Evolutionary conservation across 1,284 basidiomycete genomes (phyloP).

Genomic region (Entoloma clypeatum): DNA sequence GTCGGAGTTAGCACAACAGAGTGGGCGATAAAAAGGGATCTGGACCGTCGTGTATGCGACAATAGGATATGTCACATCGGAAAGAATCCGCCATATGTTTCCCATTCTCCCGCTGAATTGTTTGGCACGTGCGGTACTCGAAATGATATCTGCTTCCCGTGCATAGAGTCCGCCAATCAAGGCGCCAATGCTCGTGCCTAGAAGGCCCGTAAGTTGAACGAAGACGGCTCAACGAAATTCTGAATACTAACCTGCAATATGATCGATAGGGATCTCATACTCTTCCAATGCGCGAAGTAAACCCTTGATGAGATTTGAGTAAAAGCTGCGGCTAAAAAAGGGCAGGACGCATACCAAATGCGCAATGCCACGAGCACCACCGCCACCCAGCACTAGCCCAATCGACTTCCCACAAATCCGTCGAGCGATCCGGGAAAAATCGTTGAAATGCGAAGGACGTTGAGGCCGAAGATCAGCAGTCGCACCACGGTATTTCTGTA

Average conservation of each 20-base stretch:
- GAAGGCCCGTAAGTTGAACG: neutral
- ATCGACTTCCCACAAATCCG: slow-evolving; percentile 92
- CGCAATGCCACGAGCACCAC: slow-evolving; percentile 92
- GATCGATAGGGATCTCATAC: slow-evolving; percentile 89
- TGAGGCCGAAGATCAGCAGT: slow-evolving; percentile 69
- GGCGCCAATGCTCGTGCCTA: slow-evolving; percentile 86
- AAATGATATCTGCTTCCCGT: slow-evolving; percentile 87
- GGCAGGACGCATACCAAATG: slow-evolving; percentile 64
- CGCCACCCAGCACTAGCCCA: slow-evolving; percentile 93
- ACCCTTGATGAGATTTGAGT: slow-evolving; percentile 48
- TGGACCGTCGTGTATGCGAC: slow-evolving; percentile 95
- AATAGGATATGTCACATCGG: slow-evolving; percentile 95
- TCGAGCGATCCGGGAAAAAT: slow-evolving; percentile 91
- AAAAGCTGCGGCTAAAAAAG: neutral
- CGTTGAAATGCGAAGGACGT: slow-evolving; percentile 78
- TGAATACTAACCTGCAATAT: slow-evolving; percentile 62
- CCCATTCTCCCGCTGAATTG: slow-evolving; percentile 91
- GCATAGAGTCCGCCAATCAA: slow-evolving; percentile 97
- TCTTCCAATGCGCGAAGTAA: slow-evolving; percentile 91
- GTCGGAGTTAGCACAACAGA: neutral
- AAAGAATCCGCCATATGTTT: slow-evolving; percentile 91
- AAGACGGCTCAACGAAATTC: neutral
- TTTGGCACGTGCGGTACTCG: slow-evolving; percentile 83
- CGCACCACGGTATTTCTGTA: slow-evolving; percentile 81
- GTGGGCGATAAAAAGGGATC: slow-evolving; percentile 18